phyloP scores from a whole-genome alignment of 306 rosid species.

The Nissolia schottii region DNA sequence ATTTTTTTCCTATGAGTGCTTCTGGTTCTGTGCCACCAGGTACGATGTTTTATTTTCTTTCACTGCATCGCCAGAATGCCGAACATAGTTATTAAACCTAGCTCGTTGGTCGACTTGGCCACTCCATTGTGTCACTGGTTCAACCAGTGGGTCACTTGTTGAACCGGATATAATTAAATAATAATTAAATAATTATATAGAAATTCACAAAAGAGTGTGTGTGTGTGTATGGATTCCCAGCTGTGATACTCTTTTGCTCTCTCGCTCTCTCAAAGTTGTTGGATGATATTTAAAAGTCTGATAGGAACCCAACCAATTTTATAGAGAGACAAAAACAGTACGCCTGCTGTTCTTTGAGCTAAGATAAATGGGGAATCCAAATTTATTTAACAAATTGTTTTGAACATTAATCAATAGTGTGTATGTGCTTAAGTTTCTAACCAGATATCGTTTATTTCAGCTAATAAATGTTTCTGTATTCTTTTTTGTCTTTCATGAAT shows the following conservation, averaged over 20 bases:
- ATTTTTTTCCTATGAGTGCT: constrained; percentile 5
- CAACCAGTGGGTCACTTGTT: too few species aligned
- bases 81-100: too few species aligned
- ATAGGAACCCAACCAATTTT: neutral
- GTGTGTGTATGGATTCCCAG: neutral
- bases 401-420: neutral
- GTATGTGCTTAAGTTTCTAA: neutral
- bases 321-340: neutral
- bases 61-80: neutral
- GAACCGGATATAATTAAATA: too few species aligned
- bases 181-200: too few species aligned
- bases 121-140: too few species aligned
- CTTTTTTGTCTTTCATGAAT: constrained; percentile 20
- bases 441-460: neutral
- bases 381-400: neutral
- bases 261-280: neutral
- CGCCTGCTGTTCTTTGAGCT: neutral
- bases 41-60: neutral
- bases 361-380: neutral
- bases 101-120: too few species aligned
- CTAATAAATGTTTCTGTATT: constrained; percentile 13
- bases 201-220: too few species aligned
- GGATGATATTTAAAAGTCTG: neutral
- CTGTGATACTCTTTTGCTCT: neutral
- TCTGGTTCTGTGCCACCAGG: neutral